Base-by-base conservation (phyloP, 495 filamentous ascomycete species). In the Talaromyces wortmannii region DNA sequence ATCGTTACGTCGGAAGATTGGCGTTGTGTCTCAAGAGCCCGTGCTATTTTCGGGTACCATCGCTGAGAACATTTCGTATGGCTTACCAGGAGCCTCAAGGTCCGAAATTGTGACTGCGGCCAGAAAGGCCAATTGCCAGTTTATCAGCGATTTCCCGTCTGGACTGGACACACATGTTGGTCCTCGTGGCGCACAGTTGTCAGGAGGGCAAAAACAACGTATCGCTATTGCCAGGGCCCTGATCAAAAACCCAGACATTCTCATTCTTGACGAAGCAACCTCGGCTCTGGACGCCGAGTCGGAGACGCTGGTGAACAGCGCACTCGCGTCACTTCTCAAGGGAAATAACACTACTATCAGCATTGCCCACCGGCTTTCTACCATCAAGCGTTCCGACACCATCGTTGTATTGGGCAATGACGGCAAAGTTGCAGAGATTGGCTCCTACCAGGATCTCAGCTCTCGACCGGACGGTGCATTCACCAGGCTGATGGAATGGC, bases 401-500 rank as follows among this genome's bases (percentile, higher is more conserved):
- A 94, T 99, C 65, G 92, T 99, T 58, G 90, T 94, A 4, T 83
- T 99, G 18, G 84, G 83, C 12, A 79, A 77, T 52, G 85, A 97
- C 57, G 94, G 94, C 31, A 86, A 76, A 33, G 92, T 97, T 16
- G 94, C 95, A 5, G 91, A 98, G 71, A 83, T 87, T 52, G 94
- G 94, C 47, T 85, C 83, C 36, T 98, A 94, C 65, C 73, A 80
- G 12, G 83, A 90, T 55, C 77, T 98, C 29, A 88, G 84, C 59
- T 70, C 76, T 16, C 83, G 87, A 40, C 78, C 77, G 5, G 72
- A 86, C 23, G 92, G 92, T 42, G 89, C 91, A 6, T 98, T 98
- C 65, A 91, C 83, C 31, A 90, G 88, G 71, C 76, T 98, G 48
- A 98, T 98, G 94, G 91, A 97, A 67, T 98, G 95, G 95, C 94